A percentile compares a stretch with the other conserved stretches of the same genome.
Evolutionary conservation across 441 rosid genomes (phyloP).

Genomic region (Erysimum cheiri): DNA sequence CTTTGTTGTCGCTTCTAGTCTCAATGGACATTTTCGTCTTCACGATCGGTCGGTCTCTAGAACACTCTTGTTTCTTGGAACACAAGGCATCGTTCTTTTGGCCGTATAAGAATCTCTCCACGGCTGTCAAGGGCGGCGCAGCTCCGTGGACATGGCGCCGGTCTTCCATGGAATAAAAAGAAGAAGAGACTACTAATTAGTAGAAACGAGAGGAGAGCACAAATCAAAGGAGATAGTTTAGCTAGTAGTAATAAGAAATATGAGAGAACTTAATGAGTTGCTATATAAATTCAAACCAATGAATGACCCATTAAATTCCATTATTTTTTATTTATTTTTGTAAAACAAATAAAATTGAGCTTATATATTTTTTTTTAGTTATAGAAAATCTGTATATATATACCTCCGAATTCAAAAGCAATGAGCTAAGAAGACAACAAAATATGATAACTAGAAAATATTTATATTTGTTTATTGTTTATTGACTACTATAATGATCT

Average conservation of each 20-base stretch:
- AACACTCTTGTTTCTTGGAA: conserved; percentile 42
- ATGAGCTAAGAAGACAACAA: conserved; percentile 24
- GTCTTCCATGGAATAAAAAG: conserved; percentile 32
- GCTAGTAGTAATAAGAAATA: conserved; percentile 36
- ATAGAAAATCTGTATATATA: not conserved
- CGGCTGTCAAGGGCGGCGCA: conserved; percentile 71
- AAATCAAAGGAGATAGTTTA: conserved; percentile 36
- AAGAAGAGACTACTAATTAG: conserved; percentile 7
- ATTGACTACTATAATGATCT: conserved; percentile 23
- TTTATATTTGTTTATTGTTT: not conserved
- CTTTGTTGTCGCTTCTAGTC: conserved; percentile 43
- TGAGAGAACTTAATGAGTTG: conserved; percentile 39
- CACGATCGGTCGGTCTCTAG: conserved; percentile 38
- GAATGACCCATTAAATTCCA: conserved; percentile 38
- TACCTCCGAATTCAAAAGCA: conserved; percentile 3
- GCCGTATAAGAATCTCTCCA: conserved; percentile 73
- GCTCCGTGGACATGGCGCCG: conserved; percentile 44
- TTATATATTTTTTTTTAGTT: not conserved
- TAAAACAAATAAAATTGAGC: not conserved
- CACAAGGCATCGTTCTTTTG: conserved; percentile 43
- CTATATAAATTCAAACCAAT: conserved; percentile 37
- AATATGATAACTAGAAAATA: conserved; percentile 30
- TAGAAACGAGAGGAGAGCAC: conserved; percentile 35
- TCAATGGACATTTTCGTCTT: conserved; percentile 40
- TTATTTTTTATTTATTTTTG: not conserved